Base-by-base conservation (phyloP, 768 basidiomycete genomes). In the Coprinellus micaceus region DNA sequence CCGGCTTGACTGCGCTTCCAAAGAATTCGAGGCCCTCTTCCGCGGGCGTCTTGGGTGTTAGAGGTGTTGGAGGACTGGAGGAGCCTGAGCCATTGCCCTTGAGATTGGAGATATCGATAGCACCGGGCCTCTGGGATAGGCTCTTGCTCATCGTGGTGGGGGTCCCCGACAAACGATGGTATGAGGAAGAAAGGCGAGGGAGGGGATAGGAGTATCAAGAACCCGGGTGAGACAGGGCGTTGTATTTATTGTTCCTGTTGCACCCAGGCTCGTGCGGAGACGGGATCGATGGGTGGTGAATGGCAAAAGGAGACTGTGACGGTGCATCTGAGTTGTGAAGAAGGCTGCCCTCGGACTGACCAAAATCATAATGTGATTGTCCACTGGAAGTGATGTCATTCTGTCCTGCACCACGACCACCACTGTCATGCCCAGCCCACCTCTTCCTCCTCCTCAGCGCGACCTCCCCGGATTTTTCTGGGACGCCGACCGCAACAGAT, bases 21-120 rank as follows among this genome's bases (percentile, higher is more conserved):
- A 97, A 97, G 75, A 91, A 97, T 33, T 88, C 87, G 67, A 94
- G 83, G 24, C 86, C 94, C 67, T 96, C 94, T 67, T 96, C 93
- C 39, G 94, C 94, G 36, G 94, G 94, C 2, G 94, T 97, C 75
- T 83, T 90, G 33, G 90, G 91, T 0, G 87, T 86, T 54, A 75
- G 72, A 10, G 75, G 74, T 26, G 66, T 63, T 15, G 65, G 49
- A 13, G 72, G 69, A 45, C 60, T 64, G 13, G 65, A 49, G 24
- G 66, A 54, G 52, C 62, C 52, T 15, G 56, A 60, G 55, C 47
- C 56, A 7, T 52, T 45, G 39, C 29, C 36, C 40, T 30, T 46
- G 24, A 47, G 55, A 44, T 50, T 51, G 10, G 19, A 40, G 45
- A 56, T 24, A 50, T 56, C 40, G 55, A 56, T 56, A 3, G 37